A percentile compares a stretch with the other conserved stretches of the same genome.
Conservation (phyloP, 805 yeast genomes). For the Lachancea dasiensis region DNA sequence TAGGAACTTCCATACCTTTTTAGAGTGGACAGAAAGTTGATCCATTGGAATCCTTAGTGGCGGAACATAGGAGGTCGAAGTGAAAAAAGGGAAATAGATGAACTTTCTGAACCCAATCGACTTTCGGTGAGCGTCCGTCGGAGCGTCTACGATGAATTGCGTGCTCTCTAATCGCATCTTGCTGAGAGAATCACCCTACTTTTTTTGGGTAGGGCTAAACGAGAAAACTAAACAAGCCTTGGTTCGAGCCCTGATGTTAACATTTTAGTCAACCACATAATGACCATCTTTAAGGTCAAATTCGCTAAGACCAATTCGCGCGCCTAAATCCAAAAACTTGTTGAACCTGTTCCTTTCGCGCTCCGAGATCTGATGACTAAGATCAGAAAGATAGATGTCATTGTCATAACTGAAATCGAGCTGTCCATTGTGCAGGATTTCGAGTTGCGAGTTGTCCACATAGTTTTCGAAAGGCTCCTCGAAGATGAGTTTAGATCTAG, state of each 20-base stretch:
- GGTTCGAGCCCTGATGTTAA: background rate
- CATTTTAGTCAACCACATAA: background rate
- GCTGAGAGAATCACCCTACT: slow-evolving; percentile 2
- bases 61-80: too few species aligned
- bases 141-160: too few species aligned
- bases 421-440: slow-evolving; percentile 42
- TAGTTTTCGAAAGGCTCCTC: slow-evolving; percentile 53
- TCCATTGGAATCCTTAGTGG: slow-evolving; percentile 1
- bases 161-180: background rate
- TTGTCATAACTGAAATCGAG: slow-evolving; percentile 48
- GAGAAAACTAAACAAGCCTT: too few species aligned
- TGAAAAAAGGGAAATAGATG: too few species aligned
- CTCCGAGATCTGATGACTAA: slow-evolving; percentile 38
- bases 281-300: slow-evolving; percentile 39
- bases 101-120: too few species aligned
- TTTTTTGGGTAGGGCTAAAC: background rate
- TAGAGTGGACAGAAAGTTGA: background rate
- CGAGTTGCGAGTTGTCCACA: slow-evolving; percentile 48
- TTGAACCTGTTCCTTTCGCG: slow-evolving; percentile 36
- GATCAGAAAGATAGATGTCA: slow-evolving; percentile 47
- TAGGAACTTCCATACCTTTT: slow-evolving; percentile 1
- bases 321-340: slow-evolving; percentile 38
- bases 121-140: too few species aligned
- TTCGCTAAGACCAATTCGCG: slow-evolving; percentile 49
- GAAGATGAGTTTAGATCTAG: slow-evolving; percentile 50